Evolutionary conservation across 1,284 basidiomycete genomes (phyloP), one percentile per base, ranked within the genome.

Genomic region (Porodaedalea pini): DNA sequence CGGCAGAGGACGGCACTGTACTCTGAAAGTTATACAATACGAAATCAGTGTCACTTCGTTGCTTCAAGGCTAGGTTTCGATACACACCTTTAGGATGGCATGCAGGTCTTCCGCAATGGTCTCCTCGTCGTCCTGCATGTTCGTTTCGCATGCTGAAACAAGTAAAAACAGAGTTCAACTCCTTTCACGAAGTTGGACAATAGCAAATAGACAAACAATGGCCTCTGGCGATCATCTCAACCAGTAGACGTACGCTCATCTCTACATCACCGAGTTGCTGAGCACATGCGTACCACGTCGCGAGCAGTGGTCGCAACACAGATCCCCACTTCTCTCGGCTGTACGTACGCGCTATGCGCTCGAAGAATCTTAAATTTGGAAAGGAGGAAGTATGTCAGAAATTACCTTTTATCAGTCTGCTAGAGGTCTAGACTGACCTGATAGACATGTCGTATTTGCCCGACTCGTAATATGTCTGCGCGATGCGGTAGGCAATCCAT

Each of bases 301-400:
- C 74, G 34, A 94, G 75, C 11, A 94, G 79, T 2, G 89, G 82
- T 44, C 77, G 76, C 15, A 94, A 75, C 70, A 96, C 78, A 0
- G 78, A 69, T 7, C 76, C 73, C 92, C 92, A 96, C 51, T 80
- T 77, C 67, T 95, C 92, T 54, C 81, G 75, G 13, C 40, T 45
- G 68, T 95, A 96, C 0, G 85, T 88, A 66, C 82, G 86, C 1
- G 88, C 85, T 59, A 96, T 95, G 29, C 90, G 82, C 65, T 94
- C 91, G 67, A 94, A 92, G 72, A 95, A 96, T 47, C 90, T 94
- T n/a, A n/a, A n/a, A n/a, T n/a, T n/a, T n/a, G n/a, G n/a, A n/a
- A n/a, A n/a, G n/a, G n/a, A 2, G n/a, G 11, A 17, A 39, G 4
- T 13, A 23, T 7, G 17, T 13, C 2, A 44, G 11, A 19, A n/a